Base-by-base conservation (phyloP, 2,329 filamentous ascomycete species). In the Alternaria ethzedia region DNA sequence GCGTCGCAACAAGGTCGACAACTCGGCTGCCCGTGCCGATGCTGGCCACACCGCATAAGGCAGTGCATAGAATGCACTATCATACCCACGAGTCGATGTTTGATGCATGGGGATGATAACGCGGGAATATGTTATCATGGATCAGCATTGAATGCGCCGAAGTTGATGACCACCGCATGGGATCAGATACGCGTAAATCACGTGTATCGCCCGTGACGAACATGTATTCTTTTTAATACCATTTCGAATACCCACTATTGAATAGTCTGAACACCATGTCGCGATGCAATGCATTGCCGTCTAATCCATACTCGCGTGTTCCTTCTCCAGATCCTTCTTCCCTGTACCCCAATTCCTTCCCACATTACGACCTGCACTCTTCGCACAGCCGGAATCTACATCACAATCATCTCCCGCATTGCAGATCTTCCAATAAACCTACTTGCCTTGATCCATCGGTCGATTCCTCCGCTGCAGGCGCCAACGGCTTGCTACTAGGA, bases 1-100 rank as follows among this genome's bases (percentile, higher is more conserved):
- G 68, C 65, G 70, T 9, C 79, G 79, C 63, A 52, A 64, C 46
- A 80, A 79, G 73, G 71, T 75, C 50, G 78, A 83, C 77, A 84
- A 84, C 79, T 75, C 70, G 54, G 74, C 70, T 30, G 66, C 66
- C 17, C 66, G 68, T 32, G 59, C 52, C 36, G 65, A 61, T 6
- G 61, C 59, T 36, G 60, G 45, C 20, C 60, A 63, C 56, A 13
- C 45, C 2, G 60, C 60, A 28, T 63, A 63, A 30, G 23, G 9
- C 21, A 25, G 50, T 55, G 23, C 47, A 26, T 25, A 17, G 4
- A 55, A 49, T 36, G 41, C 20, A 20, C 28, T 17, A 11, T n/a
- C 10, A 32, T 15, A 26, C 12, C 12, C 5, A 54, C 11, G 52
- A 21, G 32, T 46, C 10, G 44, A 30, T 43, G 23, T 23, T 25